These are phyloP conservation scores for Dryas alaskensis DNA, from an alignment of 306 rosid species.

Conservation along the genomic window DNA sequence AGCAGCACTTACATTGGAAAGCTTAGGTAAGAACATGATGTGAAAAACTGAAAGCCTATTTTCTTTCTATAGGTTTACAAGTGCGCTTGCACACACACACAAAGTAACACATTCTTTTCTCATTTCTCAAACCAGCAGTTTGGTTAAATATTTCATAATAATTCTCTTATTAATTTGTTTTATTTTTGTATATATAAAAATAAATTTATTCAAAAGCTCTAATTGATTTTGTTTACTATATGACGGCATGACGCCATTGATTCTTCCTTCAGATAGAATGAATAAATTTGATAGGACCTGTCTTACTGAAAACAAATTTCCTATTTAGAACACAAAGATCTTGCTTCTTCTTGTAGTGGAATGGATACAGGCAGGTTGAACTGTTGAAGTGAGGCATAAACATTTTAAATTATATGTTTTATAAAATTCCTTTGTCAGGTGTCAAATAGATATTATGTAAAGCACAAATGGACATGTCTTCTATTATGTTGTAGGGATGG, in stretches of 20 bases:
- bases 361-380: too few species aligned
- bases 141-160: background rate
- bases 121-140: background rate
- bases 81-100: background rate
- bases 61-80: background rate
- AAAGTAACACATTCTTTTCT: background rate
- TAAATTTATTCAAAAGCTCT: background rate
- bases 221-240: background rate
- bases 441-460: background rate
- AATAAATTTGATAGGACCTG: background rate
- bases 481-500: background rate
- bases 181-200: background rate
- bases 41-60: background rate
- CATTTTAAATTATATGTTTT: too few species aligned
- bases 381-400: too few species aligned
- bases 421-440: background rate
- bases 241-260: background rate
- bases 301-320: background rate
- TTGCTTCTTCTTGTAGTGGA: background rate
- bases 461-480: background rate
- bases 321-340: background rate
- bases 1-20: slow-evolving; percentile 89
- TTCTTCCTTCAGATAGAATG: slow-evolving; percentile 1
- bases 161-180: background rate
- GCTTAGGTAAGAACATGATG: slow-evolving; percentile 46